Conservation (phyloP, 2,329 filamentous ascomycete species). For the Cladosporium sp. region DNA sequence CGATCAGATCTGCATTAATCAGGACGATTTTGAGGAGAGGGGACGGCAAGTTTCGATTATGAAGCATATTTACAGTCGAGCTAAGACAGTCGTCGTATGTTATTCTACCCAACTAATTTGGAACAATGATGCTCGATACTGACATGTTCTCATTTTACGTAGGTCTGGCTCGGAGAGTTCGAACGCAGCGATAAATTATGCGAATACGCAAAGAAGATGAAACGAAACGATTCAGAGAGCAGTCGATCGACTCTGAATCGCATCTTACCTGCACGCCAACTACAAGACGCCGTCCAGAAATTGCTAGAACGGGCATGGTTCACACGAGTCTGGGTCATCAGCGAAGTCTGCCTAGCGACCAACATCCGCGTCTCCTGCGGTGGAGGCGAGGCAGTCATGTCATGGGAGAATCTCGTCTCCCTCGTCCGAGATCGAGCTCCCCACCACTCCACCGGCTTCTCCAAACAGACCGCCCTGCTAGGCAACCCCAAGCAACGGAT, state of each 20-base stretch:
- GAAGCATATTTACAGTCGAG: conserved; percentile 30
- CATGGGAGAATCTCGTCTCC: conserved; percentile 24
- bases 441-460: conserved; percentile 21
- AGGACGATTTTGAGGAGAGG: conserved; percentile 28
- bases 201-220: conserved; percentile 25
- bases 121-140: not conserved
- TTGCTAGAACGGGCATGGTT: conserved; percentile 29
- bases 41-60: conserved; percentile 34
- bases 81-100: conserved; percentile 12
- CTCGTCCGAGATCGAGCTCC: conserved; percentile 23
- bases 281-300: conserved; percentile 26
- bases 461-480: conserved; percentile 25
- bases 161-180: conserved; percentile 28
- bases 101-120: not conserved
- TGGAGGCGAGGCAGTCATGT: conserved; percentile 8
- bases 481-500: conserved; percentile 29
- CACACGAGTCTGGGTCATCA: conserved; percentile 24
- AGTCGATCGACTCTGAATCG: conserved; percentile 16
- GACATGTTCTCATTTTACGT: not conserved
- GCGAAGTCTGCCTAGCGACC: conserved; percentile 12
- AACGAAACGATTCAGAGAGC: conserved; percentile 17
- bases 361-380: conserved; percentile 8
- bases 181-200: conserved; percentile 25
- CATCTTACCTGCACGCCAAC: conserved; percentile 21
- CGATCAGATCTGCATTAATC: conserved; percentile 28